These are phyloP conservation scores for Pleurotus giganteus DNA, from an alignment of 768 basidiomycete genomes.

Conservation along the genomic window DNA sequence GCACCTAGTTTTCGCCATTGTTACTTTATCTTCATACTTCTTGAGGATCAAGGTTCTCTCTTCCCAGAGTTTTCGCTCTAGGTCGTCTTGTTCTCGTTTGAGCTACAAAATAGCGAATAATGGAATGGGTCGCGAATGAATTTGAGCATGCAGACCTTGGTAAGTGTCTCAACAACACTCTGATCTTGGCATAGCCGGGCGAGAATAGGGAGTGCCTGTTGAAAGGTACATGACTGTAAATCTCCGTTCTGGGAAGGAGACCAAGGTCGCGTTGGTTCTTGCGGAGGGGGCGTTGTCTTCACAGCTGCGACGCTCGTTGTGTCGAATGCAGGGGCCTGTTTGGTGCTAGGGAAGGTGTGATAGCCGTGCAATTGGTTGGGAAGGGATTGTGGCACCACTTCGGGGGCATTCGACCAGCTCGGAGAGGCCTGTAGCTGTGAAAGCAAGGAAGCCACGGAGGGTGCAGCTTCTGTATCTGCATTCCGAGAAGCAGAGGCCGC, in stretches of 20 bases:
- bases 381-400: not conserved
- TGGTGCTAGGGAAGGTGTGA: not conserved
- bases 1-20: slow-evolving; percentile 65
- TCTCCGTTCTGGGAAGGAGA: slow-evolving; percentile 18
- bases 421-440: slow-evolving; percentile 49
- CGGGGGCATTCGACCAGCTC: not conserved
- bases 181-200: slow-evolving; percentile 57
- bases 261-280: slow-evolving; percentile 23
- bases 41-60: slow-evolving; percentile 60
- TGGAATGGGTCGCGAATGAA: slow-evolving; percentile 3
- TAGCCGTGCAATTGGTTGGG: slow-evolving; percentile 11
- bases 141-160: slow-evolving; percentile 39
- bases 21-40: slow-evolving; percentile 71
- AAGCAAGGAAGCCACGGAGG: slow-evolving; percentile 59
- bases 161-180: slow-evolving; percentile 45
- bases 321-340: slow-evolving; percentile 7
- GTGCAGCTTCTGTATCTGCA: slow-evolving; percentile 6
- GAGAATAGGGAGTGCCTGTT: slow-evolving; percentile 67
- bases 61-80: slow-evolving; percentile 69
- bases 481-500: slow-evolving; percentile 6
- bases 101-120: slow-evolving; percentile 40
- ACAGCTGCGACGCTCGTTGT: slow-evolving; percentile 7
- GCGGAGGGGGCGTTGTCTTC: slow-evolving; percentile 4
- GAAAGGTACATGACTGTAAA: slow-evolving; percentile 54
- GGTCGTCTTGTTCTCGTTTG: slow-evolving; percentile 64